phyloP scores from a whole-genome alignment of 345 rosid genomes.

The Laguncularia racemosa region DNA sequence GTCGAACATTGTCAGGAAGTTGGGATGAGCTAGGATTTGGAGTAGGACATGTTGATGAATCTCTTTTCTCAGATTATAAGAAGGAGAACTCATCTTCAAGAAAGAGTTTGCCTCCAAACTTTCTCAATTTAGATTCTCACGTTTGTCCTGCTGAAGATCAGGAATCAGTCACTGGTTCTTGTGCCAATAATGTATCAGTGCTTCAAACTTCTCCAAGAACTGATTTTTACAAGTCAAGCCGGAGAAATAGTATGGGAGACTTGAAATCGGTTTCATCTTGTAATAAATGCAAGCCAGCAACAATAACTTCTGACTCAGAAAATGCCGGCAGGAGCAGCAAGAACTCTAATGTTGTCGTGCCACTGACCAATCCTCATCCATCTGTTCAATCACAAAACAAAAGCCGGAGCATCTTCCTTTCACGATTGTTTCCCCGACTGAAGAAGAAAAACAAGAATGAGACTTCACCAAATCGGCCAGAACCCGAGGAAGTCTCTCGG shows the following conservation, averaged over 20 bases:
- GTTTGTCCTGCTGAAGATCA: conserved; percentile 49
- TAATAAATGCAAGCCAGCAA: conserved; percentile 57
- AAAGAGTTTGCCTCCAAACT: conserved; percentile 37
- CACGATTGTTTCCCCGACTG: conserved; percentile 74
- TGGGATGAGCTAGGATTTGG: conserved; percentile 67
- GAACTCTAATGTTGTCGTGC: conserved; percentile 67
- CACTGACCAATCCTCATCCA: conserved; percentile 63
- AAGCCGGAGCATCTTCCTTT: conserved; percentile 48
- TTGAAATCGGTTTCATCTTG: conserved; percentile 61
- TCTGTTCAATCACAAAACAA: conserved; percentile 50
- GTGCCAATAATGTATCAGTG: conserved; percentile 26
- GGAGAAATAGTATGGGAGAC: conserved; percentile 53
- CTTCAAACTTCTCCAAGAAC: conserved; percentile 38
- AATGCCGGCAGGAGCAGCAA: conserved; percentile 25
- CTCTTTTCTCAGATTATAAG: conserved; percentile 45
- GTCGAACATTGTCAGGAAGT: conserved; percentile 44
- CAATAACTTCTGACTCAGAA: conserved; percentile 30
- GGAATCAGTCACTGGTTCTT: conserved; percentile 37
- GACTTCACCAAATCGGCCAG: conserved; percentile 54
- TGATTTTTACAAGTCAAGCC: conserved; percentile 35
- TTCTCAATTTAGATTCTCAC: conserved; percentile 32
- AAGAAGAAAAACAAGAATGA: conserved; percentile 67
- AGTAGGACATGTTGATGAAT: conserved; percentile 35
- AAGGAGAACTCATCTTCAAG: conserved; percentile 46
- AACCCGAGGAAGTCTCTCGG: conserved; percentile 76